phyloP scores from a whole-genome alignment of 352 stramenopile species.

The Phytophthora kernoviae region DNA sequence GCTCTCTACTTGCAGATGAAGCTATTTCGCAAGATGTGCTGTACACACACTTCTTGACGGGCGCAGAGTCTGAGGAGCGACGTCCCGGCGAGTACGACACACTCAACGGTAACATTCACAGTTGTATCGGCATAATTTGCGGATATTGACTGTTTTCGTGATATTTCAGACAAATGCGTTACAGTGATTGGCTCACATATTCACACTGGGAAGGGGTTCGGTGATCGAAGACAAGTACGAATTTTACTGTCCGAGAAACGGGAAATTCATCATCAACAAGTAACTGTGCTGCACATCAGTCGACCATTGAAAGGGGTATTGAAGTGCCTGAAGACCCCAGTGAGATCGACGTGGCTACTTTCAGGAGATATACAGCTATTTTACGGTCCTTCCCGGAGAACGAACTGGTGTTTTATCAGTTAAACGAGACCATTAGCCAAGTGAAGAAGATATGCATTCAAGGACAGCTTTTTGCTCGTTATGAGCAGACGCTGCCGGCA shows the following conservation, averaged over 20 bases:
- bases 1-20: constrained; percentile 56
- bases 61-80: constrained; percentile 19
- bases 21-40: constrained; percentile 46
- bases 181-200: constrained; percentile 63
- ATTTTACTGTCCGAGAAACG: constrained; percentile 75
- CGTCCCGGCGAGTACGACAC: constrained; percentile 64
- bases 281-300: constrained; percentile 75
- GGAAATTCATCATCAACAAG: constrained; percentile 51
- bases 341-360: constrained; percentile 76
- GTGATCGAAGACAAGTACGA: constrained; percentile 57
- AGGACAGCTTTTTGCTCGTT: constrained; percentile 48
- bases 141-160: constrained; percentile 16
- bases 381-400: constrained; percentile 76
- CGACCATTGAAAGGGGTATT: constrained; percentile 71
- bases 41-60: constrained; percentile 61
- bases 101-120: constrained; percentile 49
- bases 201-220: constrained; percentile 54
- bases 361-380: constrained; percentile 78
- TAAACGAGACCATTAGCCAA: constrained; percentile 68
- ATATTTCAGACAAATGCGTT: constrained; percentile 51
- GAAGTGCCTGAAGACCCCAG: constrained; percentile 70
- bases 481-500: constrained; percentile 47
- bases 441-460: constrained; percentile 63
- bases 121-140: not conserved
- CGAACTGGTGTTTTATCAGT: constrained; percentile 69